Percentiles rank a stretch among this genome's conserved stretches.
Conservation (phyloP, 108 stramenopile species). For the Hondaea fermentalgiana region DNA sequence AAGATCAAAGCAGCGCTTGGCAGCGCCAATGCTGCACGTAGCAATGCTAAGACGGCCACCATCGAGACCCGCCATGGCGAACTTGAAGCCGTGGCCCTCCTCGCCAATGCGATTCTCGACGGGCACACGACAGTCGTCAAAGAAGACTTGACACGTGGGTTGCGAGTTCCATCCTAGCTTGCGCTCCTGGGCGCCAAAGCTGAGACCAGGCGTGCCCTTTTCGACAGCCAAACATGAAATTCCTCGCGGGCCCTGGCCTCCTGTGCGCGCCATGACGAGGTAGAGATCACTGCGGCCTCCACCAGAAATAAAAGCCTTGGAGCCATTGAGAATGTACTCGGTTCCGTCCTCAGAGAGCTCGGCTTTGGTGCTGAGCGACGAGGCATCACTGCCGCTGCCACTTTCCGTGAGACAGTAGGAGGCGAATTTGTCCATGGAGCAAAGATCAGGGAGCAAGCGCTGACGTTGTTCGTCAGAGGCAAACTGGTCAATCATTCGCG, state of each 20-base stretch:
- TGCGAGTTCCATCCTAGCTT: constrained; percentile 44
- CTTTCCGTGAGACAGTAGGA: constrained; percentile 42
- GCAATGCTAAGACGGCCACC: constrained; percentile 37
- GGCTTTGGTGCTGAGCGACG: constrained; percentile 28
- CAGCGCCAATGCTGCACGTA: constrained; percentile 35
- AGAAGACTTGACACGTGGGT: constrained; percentile 29
- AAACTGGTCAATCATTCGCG: constrained; percentile 37
- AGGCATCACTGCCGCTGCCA: constrained; percentile 30
- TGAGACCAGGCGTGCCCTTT: constrained; percentile 36
- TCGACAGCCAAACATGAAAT: constrained; percentile 33
- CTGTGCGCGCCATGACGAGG: constrained; percentile 42
- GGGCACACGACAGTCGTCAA: constrained; percentile 42
- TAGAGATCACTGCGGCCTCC: constrained; percentile 36
- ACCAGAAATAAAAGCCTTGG: constrained; percentile 44
- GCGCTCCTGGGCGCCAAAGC: constrained; percentile 39
- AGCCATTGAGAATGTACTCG: constrained; percentile 53
- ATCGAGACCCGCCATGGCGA: constrained; percentile 43
- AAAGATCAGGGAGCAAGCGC: constrained; percentile 23
- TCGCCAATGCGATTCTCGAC: constrained; percentile 24
- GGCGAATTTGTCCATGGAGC: constrained; percentile 30
- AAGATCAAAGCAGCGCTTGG: constrained; percentile 21
- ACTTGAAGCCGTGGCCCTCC: constrained; percentile 40
- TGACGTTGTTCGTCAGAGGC: constrained; percentile 24
- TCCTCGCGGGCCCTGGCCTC: constrained; percentile 26
- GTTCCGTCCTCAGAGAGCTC: constrained; percentile 27